These are phyloP conservation scores for Lachnellula suecica DNA, from an alignment of 2,329 filamentous ascomycete species.

Conservation along the genomic window DNA sequence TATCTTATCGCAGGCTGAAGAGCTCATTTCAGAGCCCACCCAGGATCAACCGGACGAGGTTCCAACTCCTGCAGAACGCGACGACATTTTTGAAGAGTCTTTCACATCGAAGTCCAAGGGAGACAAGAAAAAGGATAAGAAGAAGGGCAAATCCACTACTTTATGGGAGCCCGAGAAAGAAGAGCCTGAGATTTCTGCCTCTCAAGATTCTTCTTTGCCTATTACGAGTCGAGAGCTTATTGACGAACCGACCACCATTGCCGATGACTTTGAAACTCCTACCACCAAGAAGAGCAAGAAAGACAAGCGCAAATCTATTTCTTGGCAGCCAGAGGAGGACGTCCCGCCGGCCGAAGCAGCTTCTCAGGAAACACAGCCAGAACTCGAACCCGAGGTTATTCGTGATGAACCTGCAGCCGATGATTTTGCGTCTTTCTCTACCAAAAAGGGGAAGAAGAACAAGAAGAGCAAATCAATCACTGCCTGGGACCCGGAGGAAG, in stretches of 20 bases:
- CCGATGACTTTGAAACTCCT: slow-evolving; percentile 7
- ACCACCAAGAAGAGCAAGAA: slow-evolving; percentile 35
- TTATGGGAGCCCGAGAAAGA: slow-evolving; percentile 21
- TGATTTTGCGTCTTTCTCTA: slow-evolving; percentile 1
- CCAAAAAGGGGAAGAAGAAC: slow-evolving; percentile 34
- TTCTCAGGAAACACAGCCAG: neutral
- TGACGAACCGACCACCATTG: slow-evolving; percentile 1
- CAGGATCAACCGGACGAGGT: neutral
- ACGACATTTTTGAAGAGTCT: slow-evolving; percentile 1
- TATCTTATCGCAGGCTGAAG: neutral
- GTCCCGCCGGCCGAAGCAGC: slow-evolving; percentile 2
- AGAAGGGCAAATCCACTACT: slow-evolving; percentile 13
- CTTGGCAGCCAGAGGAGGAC: neutral
- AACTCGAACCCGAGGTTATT: neutral
- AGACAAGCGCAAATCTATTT: slow-evolving; percentile 25
- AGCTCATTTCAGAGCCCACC: neutral
- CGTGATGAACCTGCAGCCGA: neutral
- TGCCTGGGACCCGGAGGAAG: slow-evolving; percentile 12
- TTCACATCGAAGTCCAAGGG: slow-evolving; percentile 18
- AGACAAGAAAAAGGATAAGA: slow-evolving; percentile 24
- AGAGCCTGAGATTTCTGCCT: slow-evolving; percentile 1
- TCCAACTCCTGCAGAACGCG: neutral
- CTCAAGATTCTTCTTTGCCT: neutral
- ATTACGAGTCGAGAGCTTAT: slow-evolving; percentile 4
- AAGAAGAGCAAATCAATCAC: slow-evolving; percentile 33